phyloP scores from a whole-genome alignment of 371 early-diverging fungal genomes.

The Lichtheimia ramosa region DNA sequence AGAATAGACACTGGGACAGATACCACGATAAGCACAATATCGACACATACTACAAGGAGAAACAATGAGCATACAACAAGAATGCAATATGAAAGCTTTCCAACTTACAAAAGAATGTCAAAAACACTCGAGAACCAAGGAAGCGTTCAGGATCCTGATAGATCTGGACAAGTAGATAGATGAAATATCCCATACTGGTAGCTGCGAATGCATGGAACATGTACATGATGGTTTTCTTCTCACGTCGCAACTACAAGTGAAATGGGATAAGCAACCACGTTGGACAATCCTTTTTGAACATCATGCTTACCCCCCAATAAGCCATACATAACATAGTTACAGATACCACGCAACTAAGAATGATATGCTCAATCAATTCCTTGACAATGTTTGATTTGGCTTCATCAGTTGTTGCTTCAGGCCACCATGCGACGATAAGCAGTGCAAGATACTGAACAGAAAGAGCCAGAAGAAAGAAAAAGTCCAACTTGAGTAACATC shows the following conservation, averaged over 20 bases:
- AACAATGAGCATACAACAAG: neutral
- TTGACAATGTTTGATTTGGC: slow-evolving; percentile 55
- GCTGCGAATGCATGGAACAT: slow-evolving; percentile 58
- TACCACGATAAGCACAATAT: slow-evolving; percentile 32
- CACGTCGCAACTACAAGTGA: slow-evolving; percentile 34
- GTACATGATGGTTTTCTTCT: slow-evolving; percentile 56
- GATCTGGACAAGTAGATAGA: slow-evolving; percentile 75
- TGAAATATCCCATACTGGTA: slow-evolving; percentile 67
- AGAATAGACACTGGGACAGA: slow-evolving; percentile 32
- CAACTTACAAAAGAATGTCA: slow-evolving; percentile 70
- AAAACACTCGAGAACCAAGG: slow-evolving; percentile 56
- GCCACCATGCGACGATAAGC: slow-evolving; percentile 64
- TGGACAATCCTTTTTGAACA: no score
- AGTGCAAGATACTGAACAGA: slow-evolving; percentile 83
- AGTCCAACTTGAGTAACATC: slow-evolving; percentile 85
- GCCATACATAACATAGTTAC: slow-evolving; percentile 71
- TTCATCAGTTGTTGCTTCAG: slow-evolving; percentile 37
- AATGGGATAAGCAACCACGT: neutral
- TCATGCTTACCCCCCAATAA: slow-evolving; percentile 66
- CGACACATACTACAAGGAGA: slow-evolving; percentile 26
- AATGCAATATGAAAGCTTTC: neutral
- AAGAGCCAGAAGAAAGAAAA: slow-evolving; percentile 87
- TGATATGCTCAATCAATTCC: slow-evolving; percentile 60
- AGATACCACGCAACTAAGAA: slow-evolving; percentile 75
- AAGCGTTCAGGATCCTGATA: slow-evolving; percentile 58